phyloP scores from a whole-genome alignment of 1,139 yeast species.

The Taphrina sp. region DNA sequence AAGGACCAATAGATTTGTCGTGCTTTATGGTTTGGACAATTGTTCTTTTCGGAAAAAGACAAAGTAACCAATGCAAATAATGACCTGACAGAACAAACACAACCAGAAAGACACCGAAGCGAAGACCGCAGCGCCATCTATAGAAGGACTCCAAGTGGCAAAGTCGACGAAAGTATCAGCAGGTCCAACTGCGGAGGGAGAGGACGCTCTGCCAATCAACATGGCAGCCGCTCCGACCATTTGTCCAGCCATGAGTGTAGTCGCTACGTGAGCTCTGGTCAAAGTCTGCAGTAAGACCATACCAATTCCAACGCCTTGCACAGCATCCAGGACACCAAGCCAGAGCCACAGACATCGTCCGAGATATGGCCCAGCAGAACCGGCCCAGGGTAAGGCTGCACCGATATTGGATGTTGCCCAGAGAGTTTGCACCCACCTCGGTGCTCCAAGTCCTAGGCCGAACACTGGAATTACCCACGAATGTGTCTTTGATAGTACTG shows the following conservation, averaged over 20 bases:
- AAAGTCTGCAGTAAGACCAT: constrained; percentile 34
- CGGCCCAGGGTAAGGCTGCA: constrained; percentile 34
- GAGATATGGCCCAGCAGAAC: constrained; percentile 33
- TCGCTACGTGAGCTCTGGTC: constrained; percentile 34
- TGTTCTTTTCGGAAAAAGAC: constrained; percentile 35
- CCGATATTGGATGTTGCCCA: constrained; percentile 35
- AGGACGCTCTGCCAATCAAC: constrained; percentile 32
- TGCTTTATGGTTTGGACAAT: constrained; percentile 30
- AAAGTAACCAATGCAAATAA: constrained; percentile 32
- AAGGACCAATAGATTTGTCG: too few species aligned
- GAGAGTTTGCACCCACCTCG: constrained; percentile 34
- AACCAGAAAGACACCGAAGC: constrained; percentile 33
- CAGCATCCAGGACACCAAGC: constrained; percentile 35
- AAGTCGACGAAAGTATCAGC: constrained; percentile 34
- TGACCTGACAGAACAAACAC: constrained; percentile 33
- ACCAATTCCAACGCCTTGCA: constrained; percentile 35
- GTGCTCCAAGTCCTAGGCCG: constrained; percentile 35
- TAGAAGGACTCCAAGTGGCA: constrained; percentile 31
- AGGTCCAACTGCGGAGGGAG: constrained; percentile 34
- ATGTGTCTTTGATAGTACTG: constrained; percentile 31
- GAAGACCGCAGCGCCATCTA: constrained; percentile 29
- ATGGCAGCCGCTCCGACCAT: constrained; percentile 34
- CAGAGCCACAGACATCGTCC: constrained; percentile 35
- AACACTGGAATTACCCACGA: constrained; percentile 35
- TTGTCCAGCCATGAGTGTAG: constrained; percentile 34